Conservation (phyloP, 83 land plant genomes). For the Thuja plicata region DNA sequence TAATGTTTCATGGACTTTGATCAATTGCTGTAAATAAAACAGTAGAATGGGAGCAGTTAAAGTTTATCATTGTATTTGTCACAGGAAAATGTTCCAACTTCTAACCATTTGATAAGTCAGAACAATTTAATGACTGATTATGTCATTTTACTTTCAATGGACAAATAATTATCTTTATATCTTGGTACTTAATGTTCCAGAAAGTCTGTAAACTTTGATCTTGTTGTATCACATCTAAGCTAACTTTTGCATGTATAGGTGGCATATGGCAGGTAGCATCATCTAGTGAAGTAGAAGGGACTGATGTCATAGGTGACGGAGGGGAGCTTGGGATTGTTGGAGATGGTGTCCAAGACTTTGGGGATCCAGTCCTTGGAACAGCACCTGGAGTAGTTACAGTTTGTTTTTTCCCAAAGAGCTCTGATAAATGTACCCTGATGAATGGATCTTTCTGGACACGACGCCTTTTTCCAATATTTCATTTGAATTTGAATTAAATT, state of each 20-base stretch:
- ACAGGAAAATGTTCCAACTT: neutral
- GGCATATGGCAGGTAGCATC: conserved; percentile 2
- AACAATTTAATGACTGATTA: neutral
- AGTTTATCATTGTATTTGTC: neutral
- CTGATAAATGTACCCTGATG: conserved; percentile 38
- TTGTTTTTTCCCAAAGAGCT: conserved; percentile 69
- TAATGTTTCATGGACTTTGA: neutral
- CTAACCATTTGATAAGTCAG: neutral
- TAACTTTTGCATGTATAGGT: neutral
- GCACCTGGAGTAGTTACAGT: conserved; percentile 77
- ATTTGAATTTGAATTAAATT: neutral
- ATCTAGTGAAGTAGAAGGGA: conserved; percentile 29
- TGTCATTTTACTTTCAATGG: neutral
- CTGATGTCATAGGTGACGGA: conserved; percentile 35
- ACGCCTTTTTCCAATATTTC: neutral
- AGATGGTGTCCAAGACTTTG: conserved; percentile 57
- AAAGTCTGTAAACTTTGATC: neutral
- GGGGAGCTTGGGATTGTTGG: conserved; percentile 78
- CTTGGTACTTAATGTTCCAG: neutral
- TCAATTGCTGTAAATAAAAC: neutral
- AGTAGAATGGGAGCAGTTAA: neutral
- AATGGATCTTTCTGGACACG: neutral
- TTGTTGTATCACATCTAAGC: neutral
- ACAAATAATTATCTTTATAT: neutral
- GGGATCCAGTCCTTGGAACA: conserved; percentile 47